Percentiles rank a stretch among this genome's conserved stretches.
These are phyloP conservation scores for Neurospora sp. DNA, from an alignment of 2,329 filamentous ascomycete species.

Conservation along the genomic window DNA sequence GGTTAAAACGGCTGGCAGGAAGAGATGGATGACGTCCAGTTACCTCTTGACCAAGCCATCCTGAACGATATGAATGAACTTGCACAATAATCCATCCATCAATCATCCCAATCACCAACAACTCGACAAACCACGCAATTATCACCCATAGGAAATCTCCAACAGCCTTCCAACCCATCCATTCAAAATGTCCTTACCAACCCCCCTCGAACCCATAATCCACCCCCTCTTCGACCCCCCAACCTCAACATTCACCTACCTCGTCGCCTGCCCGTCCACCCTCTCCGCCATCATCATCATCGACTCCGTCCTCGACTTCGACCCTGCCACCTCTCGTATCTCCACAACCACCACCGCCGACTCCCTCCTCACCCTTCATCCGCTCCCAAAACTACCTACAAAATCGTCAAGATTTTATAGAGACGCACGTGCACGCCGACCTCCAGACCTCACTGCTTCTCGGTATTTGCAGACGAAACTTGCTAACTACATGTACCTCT, in stretches of 20 bases:
- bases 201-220: slow-evolving; percentile 23
- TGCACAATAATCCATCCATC: too few species aligned
- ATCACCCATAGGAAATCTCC: too few species aligned
- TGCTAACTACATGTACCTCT: too few species aligned
- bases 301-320: slow-evolving; percentile 51
- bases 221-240: slow-evolving; percentile 25
- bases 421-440: slow-evolving; percentile 53
- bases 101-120: too few species aligned
- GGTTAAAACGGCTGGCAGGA: too few species aligned
- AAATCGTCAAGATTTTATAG: slow-evolving; percentile 43
- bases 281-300: slow-evolving; percentile 45
- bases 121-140: too few species aligned
- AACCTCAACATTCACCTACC: slow-evolving; percentile 49
- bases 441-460: slow-evolving; percentile 43
- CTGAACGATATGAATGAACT: too few species aligned
- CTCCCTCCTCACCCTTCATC: slow-evolving; percentile 35
- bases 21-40: too few species aligned
- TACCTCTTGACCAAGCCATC: too few species aligned
- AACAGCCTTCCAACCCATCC: too few species aligned
- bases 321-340: slow-evolving; percentile 31
- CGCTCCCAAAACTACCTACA: slow-evolving; percentile 39
- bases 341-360: slow-evolving; percentile 42
- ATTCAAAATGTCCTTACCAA: too few species aligned
- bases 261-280: slow-evolving; percentile 44
- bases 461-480: slow-evolving; percentile 41